Evolutionary conservation across 305 asterid genomes (phyloP).

Genomic region (Solanum hybrid): DNA sequence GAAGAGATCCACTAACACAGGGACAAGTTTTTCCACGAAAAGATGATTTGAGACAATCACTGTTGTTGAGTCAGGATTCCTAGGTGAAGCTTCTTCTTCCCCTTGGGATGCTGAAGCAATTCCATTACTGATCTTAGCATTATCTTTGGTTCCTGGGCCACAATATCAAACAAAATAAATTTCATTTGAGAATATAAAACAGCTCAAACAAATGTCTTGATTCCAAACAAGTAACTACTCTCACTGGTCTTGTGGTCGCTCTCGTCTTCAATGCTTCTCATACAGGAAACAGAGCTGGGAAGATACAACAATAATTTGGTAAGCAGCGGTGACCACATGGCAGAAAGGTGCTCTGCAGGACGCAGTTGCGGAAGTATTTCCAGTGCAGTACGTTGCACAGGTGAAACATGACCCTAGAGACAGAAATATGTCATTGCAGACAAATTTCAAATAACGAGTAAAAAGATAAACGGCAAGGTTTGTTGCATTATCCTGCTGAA

Average conservation of each 20-base stretch:
- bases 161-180: not conserved
- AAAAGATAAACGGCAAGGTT: not conserved
- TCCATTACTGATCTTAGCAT: conserved; percentile 26
- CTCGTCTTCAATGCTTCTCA: conserved; percentile 39
- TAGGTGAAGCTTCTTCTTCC: conserved; percentile 32
- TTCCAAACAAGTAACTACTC: not conserved
- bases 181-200: not conserved
- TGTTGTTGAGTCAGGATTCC: conserved; percentile 24
- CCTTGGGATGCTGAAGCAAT: conserved; percentile 29
- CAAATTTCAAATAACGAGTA: not conserved
- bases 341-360: conserved; percentile 69
- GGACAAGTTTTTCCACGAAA: conserved; percentile 82
- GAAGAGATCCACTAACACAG: conserved; percentile 66
- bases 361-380: conserved; percentile 65
- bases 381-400: conserved; percentile 72
- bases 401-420: conserved; percentile 80
- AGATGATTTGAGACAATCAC: conserved; percentile 28
- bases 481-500: not conserved
- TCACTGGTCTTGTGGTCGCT: conserved; percentile 9
- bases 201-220: not conserved
- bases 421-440: conserved; percentile 6
- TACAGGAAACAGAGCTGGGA: conserved; percentile 58
- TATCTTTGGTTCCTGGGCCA: conserved; percentile 12
- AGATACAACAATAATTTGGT: conserved; percentile 59
- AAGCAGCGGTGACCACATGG: conserved; percentile 78